A percentile compares a stretch with the other conserved stretches of the same genome.
Evolutionary conservation across 176 grass and related monocot genomes (phyloP).

Genomic region (maize (Zea mays)): DNA sequence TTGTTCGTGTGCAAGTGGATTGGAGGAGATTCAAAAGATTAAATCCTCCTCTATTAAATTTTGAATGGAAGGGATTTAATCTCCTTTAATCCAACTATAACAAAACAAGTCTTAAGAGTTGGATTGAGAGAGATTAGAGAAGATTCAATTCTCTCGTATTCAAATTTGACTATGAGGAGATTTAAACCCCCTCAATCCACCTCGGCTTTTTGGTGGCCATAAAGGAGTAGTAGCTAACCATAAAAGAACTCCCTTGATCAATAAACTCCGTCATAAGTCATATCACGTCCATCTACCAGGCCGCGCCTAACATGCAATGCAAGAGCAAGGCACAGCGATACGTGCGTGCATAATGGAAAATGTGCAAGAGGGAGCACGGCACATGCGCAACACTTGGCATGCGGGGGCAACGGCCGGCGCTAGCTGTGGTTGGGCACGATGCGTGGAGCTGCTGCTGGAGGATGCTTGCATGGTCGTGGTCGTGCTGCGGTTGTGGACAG

Average conservation of each 20-base stretch:
- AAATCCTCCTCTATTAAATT: no score
- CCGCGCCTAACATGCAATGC: not conserved
- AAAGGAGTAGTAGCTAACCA: not conserved
- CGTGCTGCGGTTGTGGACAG: not conserved
- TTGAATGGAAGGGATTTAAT: no score
- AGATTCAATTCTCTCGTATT: no score
- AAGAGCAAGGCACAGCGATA: constrained; percentile 19
- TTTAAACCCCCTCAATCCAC: no score
- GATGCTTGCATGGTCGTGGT: constrained; percentile 8
- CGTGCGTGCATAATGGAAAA: constrained; percentile 15
- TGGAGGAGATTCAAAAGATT: no score
- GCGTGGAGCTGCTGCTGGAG: constrained; percentile 12
- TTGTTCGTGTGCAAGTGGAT: no score
- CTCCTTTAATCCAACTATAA: no score
- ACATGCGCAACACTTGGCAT: constrained; percentile 37
- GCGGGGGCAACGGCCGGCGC: not conserved
- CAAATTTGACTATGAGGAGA: no score
- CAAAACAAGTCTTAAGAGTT: no score
- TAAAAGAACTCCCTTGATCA: constrained; percentile 6
- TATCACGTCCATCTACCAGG: not conserved
- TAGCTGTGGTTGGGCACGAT: constrained; percentile 13
- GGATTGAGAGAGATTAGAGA: no score
- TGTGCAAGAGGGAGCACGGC: constrained; percentile 26
- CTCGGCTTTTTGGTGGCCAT: not conserved
- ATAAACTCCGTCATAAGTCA: constrained; percentile 39